Conservation (phyloP, 805 yeast species). For the Citeromyces matritensis region DNA sequence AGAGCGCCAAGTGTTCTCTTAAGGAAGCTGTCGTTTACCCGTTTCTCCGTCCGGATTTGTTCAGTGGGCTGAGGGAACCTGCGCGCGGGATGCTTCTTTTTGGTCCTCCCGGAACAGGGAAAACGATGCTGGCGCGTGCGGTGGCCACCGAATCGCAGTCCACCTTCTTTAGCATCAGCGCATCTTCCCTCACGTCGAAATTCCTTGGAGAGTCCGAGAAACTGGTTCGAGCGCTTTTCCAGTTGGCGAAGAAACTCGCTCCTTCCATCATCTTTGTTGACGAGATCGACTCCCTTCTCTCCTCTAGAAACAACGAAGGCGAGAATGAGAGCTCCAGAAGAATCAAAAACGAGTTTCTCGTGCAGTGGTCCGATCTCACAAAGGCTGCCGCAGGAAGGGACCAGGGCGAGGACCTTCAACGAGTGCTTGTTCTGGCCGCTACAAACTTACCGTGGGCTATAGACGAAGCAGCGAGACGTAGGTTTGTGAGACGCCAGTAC, state of each 20-base stretch:
- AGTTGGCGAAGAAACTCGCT: constrained; percentile 69
- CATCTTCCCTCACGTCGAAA: constrained; percentile 79
- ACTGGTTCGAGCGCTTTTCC: constrained; percentile 76
- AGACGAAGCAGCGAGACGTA: constrained; percentile 91
- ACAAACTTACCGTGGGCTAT: constrained; percentile 95
- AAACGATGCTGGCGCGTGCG: constrained; percentile 93
- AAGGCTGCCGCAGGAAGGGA: constrained; percentile 75
- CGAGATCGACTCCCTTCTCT: constrained; percentile 86
- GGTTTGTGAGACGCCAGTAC: constrained; percentile 84
- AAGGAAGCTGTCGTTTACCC: constrained; percentile 96
- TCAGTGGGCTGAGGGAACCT: constrained; percentile 84
- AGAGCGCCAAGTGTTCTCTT: constrained; percentile 72
- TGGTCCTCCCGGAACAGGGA: constrained; percentile 99
- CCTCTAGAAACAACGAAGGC: constrained; percentile 58
- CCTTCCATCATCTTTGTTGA: too few relatives aligned
- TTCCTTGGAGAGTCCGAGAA: constrained; percentile 90
- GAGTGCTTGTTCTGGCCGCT: constrained; percentile 87
- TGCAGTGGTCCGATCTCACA: constrained; percentile 89
- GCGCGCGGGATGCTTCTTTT: constrained; percentile 91
- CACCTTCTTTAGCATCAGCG: constrained; percentile 83
- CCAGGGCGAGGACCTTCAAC: constrained; percentile 29
- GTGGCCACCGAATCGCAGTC: constrained; percentile 93
- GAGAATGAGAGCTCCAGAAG: constrained; percentile 78
- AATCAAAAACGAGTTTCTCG: constrained; percentile 82
- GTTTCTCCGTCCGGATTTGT: constrained; percentile 83